Base-by-base conservation (phyloP, 2,329 filamentous ascomycete genomes). In the Ophiostoma sp. region DNA sequence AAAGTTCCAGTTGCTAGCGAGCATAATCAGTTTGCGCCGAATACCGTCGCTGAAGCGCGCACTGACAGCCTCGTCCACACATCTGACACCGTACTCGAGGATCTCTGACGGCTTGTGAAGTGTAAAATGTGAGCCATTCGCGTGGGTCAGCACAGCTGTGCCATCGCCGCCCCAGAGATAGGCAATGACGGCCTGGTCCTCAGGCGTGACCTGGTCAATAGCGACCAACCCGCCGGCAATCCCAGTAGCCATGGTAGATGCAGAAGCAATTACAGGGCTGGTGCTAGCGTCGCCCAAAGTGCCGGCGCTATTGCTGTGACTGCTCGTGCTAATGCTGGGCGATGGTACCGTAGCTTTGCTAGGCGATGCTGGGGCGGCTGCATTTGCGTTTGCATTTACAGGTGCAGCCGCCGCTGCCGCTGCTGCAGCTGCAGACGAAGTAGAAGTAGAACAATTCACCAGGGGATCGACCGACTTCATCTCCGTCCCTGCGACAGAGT, bases 41-140 rank as follows among this genome's bases (percentile, higher is more conserved):
- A 84, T 81, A 17, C 82, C 83, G 60, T 83, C 82, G 23, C 79
- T 77, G 13, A 84, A 76, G 3, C 82, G 78, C 1, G 79, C 79
- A 73, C 79, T 81, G n/a, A 78, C 70, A 5, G 81, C 80, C 4
- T 78, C 77, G 6, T 80, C 78, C 10, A 84, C 77, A 20, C 78
- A 76, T 71, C 77, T 77, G 44, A 82, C 74, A 0, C 79, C 81
- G 73, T 83, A 81, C 5, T 75, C 74, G 23, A 84, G 75, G 1
- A 84, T 77, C 1, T 80, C 78, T 0, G 71, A 72, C 0, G 82
- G 79, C 31, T 79, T 78, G 33, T 82, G 79, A 23, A 83, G 74
- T 23, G 75, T 76, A 39, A 80, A 72, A 0, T 76, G 76, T 0
- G 75, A 73, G 6, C 80, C 79, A 36, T 80, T 77, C 3, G 69